Evolutionary conservation across 2,329 filamentous ascomycete genomes (phyloP), one percentile per base, ranked within the genome.

Genomic region (Rachicladosporium sp.): DNA sequence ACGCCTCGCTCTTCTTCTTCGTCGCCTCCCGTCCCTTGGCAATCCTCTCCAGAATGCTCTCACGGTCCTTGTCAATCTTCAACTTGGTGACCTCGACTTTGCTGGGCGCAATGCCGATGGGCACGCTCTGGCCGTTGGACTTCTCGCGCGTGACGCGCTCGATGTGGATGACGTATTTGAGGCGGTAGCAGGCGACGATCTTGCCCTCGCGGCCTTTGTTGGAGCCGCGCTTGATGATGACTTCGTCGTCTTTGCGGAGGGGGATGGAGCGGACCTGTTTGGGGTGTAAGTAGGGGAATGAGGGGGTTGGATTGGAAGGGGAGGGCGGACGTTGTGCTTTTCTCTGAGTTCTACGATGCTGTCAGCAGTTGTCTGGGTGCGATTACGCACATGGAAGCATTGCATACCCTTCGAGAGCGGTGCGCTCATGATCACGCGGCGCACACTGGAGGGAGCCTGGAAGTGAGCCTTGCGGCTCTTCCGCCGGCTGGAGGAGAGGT

Each of bases 401-500:
- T 19, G 15, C 46, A 36, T 55, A 58, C 55, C 91, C 78, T 94
- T 93, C 75, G 76, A 83, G 57, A 95, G 78, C 60, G 85, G 83
- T 56, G 91, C 88, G 74, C 82, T 89, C 88, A 98, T 95, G 74
- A 94, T 94, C 60, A 81, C 76, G 66, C 91, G 86, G 70, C 91
- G 88, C 65, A 85, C 77, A 74, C 82, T 87, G 67, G 88, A 95
- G 57, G 88, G 87, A 56, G 91, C 91, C 67, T 76, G 74, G 80
- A 93, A 98, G 78, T 98, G 89, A 66, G 86, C 84, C 78, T 94
- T 94, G 71, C 91, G 86, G 73, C 86, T 91, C 86, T 98, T 98
- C 74, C 89, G 82, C 73, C 89, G 80, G 64, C 87, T 94, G 69
- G 84, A 85, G 68, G 74, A 67, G 62, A 86, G 63, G 60, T 65